A percentile compares a stretch with the other conserved stretches of the same genome.
Conservation (phyloP, 768 basidiomycete genomes). For the Lactarius deliciosus region DNA sequence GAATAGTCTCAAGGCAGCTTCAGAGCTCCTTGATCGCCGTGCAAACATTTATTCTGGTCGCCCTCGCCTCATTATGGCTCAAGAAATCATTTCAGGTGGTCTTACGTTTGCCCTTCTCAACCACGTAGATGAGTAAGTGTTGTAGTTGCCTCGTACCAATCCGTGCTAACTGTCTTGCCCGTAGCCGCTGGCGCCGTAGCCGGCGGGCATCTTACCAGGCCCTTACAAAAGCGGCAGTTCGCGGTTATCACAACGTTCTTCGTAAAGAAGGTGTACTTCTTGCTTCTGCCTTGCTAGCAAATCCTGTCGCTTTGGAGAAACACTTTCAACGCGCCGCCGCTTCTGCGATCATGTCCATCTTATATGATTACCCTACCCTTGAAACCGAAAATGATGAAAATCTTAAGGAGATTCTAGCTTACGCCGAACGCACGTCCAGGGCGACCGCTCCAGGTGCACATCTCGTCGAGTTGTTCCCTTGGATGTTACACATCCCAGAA, state of each 20-base stretch:
- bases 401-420: neutral
- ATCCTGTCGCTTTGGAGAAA: neutral
- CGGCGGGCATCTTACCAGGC: neutral
- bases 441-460: neutral
- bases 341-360: neutral
- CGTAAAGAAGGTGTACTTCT: neutral
- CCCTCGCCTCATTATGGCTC: neutral
- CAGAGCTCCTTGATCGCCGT: neutral
- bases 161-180: neutral
- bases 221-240: neutral
- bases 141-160: neutral
- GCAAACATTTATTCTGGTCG: neutral
- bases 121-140: neutral
- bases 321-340: neutral
- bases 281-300: neutral
- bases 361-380: neutral
- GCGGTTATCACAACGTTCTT: neutral
- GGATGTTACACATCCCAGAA: neutral
- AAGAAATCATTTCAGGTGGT: neutral
- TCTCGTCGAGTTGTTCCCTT: neutral
- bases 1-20: too few relatives aligned
- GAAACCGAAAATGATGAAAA: neutral
- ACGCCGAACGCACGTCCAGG: neutral
- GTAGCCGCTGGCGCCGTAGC: neutral
- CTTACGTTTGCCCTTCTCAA: neutral